A percentile compares a stretch with the other conserved stretches of the same genome.
phyloP scores from a whole-genome alignment of 345 rosid species.

The Rhodamnia argentea region DNA sequence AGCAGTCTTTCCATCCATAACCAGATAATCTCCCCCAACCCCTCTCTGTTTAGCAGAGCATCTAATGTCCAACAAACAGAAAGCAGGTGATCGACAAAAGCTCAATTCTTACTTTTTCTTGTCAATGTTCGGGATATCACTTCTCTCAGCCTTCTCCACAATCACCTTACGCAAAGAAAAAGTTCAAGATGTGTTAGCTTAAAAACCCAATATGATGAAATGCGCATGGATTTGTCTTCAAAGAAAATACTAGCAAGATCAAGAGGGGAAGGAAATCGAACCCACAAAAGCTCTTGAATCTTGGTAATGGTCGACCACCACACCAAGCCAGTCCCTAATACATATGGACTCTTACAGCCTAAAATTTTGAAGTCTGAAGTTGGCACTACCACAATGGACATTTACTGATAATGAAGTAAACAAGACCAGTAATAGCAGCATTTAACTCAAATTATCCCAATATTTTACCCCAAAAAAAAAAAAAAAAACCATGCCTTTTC shows the following conservation, averaged over 20 bases:
- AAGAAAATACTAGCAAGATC: not conserved
- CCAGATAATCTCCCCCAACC: not conserved
- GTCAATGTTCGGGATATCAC: conserved; percentile 89
- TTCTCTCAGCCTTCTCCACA: conserved; percentile 94
- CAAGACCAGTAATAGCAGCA: not conserved
- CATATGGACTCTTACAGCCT: not conserved
- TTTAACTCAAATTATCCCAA: not conserved
- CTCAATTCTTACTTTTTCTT: conserved; percentile 67
- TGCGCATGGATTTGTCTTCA: not conserved
- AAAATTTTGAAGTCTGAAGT: not conserved
- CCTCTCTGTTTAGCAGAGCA: not conserved
- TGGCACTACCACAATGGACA: not conserved
- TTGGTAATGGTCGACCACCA: not conserved
- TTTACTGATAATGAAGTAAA: not conserved
- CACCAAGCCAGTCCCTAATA: not conserved
- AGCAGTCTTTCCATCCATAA: not conserved
- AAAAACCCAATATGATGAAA: not conserved
- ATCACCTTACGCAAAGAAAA: conserved; percentile 43
- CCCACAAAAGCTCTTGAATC: not conserved
- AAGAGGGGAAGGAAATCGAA: not conserved
- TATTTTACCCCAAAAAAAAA: no score
- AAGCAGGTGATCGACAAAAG: not conserved
- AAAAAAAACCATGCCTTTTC: not conserved
- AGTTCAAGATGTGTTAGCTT: not conserved
- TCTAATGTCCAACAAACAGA: not conserved